Base-by-base conservation (phyloP, 768 basidiomycete genomes). In the Tulasnella sp. region DNA sequence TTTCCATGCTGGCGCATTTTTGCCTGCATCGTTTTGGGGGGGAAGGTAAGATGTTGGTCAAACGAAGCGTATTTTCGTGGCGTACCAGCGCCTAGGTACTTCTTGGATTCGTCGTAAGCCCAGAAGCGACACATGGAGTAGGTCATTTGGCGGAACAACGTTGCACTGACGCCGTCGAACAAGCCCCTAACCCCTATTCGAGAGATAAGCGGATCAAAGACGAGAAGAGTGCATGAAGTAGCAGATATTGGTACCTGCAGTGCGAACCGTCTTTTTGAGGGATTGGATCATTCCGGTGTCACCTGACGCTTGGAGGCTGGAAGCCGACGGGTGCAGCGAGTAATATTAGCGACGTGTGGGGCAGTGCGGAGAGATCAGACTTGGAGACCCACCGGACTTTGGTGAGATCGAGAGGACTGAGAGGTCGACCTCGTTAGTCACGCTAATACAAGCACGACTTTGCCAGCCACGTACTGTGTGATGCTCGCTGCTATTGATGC, bases 81-180 rank as follows among this genome's bases (percentile, higher is more conserved):
- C 82, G 83, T 80, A 83, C 84, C 86, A 17, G 91, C 91, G 29
- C 92, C 92, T 0, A 96, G 80, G 8, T 91, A 79, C 85, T 91
- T 93, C 86, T 95, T 96, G 82, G 91, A 93, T 84, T 93, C 91
- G 78, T 96, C 94, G 82, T 96, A 94, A 19, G 92, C 93, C 89
- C 93, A 95, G 85, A 95, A 96, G n/a, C 94, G 87, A 82, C 93
- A 94, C 82, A 95, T 85, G 58, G 92, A 94, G 84, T 96, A 96
- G 40, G 90, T 92, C 93, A 96, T 94, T 84, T 97, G 94, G 37
- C 94, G 88, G 83, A 97, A 83, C 89, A 93, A 91, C 36, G 94
- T 97, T 38, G 94, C 94, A 2, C 91, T 85, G 77, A 95, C 93
- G 22, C 94, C 94, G 81, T 95, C 94, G 80, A 89, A 94, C 69